Evolutionary conservation across 352 stramenopile species (phyloP).

Genomic region (Globisporangium recalcitrans): DNA sequence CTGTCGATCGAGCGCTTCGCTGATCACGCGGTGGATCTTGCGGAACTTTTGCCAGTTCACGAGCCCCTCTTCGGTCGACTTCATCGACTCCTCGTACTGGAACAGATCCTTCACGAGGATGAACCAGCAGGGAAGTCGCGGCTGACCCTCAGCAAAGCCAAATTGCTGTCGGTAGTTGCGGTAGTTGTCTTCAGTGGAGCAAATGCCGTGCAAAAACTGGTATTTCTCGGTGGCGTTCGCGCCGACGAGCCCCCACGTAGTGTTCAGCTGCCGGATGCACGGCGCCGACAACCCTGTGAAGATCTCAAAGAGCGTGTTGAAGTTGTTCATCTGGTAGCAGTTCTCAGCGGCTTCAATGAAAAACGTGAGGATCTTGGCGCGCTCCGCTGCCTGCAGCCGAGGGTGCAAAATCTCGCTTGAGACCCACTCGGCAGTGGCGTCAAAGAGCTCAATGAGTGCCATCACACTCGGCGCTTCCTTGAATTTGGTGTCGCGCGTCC

Average conservation of each 20-base stretch:
- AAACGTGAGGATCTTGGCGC: conserved; percentile 75
- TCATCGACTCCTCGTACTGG: conserved; percentile 84
- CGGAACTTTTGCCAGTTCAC: conserved; percentile 87
- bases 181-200: conserved; percentile 84
- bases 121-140: conserved; percentile 76
- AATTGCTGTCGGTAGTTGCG: conserved; percentile 81
- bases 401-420: conserved; percentile 86
- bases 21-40: conserved; percentile 79
- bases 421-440: conserved; percentile 81
- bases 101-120: conserved; percentile 87
- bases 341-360: conserved; percentile 83
- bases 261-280: conserved; percentile 79
- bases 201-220: conserved; percentile 75
- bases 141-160: conserved; percentile 66
- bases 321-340: conserved; percentile 86
- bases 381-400: conserved; percentile 72
- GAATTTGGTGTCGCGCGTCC: conserved; percentile 78
- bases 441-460: conserved; percentile 81
- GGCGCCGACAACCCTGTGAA: conserved; percentile 71
- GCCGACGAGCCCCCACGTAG: conserved; percentile 74
- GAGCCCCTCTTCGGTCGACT: conserved; percentile 74
- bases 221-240: conserved; percentile 67
- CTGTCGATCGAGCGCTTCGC: conserved; percentile 64
- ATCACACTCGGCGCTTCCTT: conserved; percentile 78
- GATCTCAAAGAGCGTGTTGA: conserved; percentile 86